phyloP scores from a whole-genome alignment of 129 eudicot genomes.

The Lactuca saligna region DNA sequence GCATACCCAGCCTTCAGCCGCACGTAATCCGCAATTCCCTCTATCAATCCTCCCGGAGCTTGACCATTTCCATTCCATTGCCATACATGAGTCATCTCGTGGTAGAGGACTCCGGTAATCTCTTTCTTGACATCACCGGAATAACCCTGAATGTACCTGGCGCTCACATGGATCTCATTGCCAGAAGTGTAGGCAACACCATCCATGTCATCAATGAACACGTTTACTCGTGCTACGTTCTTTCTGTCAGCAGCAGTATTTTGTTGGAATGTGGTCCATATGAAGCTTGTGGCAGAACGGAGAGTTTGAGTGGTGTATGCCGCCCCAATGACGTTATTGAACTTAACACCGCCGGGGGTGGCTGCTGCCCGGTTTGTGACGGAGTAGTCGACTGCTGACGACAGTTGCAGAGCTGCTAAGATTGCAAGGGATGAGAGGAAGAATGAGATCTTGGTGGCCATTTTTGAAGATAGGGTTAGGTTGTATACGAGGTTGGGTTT shows the following conservation, averaged over 20 bases:
- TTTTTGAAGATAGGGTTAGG: neutral
- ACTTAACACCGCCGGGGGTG: slow-evolving; percentile 55
- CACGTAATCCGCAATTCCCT: too few relatives aligned
- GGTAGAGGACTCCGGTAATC: slow-evolving; percentile 58
- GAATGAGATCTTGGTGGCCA: slow-evolving; percentile 19
- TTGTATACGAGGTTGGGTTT: slow-evolving; percentile 5
- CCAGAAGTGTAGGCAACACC: slow-evolving; percentile 46
- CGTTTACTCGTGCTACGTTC: slow-evolving; percentile 30
- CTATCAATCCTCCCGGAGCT: slow-evolving; percentile 52
- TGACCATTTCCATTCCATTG: slow-evolving; percentile 65
- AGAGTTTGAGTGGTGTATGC: slow-evolving; percentile 35
- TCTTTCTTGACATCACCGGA: slow-evolving; percentile 45
- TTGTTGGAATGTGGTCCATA: slow-evolving; percentile 56
- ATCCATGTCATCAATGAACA: slow-evolving; percentile 46
- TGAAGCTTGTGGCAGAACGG: slow-evolving; percentile 43
- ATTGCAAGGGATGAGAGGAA: slow-evolving; percentile 18
- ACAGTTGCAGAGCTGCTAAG: slow-evolving; percentile 33
- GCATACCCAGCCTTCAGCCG: too few relatives aligned
- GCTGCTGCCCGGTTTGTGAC: slow-evolving; percentile 45
- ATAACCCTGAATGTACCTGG: slow-evolving; percentile 39
- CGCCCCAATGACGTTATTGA: slow-evolving; percentile 43
- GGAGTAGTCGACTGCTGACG: slow-evolving; percentile 47
- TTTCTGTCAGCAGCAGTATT: slow-evolving; percentile 37
- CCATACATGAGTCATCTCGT: slow-evolving; percentile 68
- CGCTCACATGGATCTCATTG: slow-evolving; percentile 49